A percentile compares a stretch with the other conserved stretches of the same genome.
Evolutionary conservation across 2,329 filamentous ascomycete species (phyloP).

Genomic region (Capronia americana): DNA sequence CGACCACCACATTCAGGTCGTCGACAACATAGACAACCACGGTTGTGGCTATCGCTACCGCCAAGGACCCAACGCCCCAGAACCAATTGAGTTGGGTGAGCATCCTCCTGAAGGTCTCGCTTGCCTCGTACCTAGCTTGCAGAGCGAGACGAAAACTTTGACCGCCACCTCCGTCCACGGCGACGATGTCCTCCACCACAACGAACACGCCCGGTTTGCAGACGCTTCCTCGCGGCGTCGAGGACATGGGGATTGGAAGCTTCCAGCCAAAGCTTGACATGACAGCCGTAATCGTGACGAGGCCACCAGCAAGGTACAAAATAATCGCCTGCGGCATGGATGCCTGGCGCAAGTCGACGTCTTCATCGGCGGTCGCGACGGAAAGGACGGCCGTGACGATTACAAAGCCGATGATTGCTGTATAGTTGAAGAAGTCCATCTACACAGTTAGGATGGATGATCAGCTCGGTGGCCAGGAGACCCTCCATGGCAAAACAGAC

Average conservation of each 20-base stretch:
- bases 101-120: constrained; percentile 7
- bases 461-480: not conserved
- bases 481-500: not conserved
- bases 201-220: not conserved
- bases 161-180: constrained; percentile 9
- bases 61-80: constrained; percentile 5
- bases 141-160: not conserved
- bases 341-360: constrained; percentile 3
- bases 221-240: constrained; percentile 1
- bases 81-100: constrained; percentile 7
- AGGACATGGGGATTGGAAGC: constrained; percentile 8
- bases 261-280: not conserved
- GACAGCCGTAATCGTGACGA: not conserved
- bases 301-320: constrained; percentile 4
- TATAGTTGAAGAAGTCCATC: constrained; percentile 11
- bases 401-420: constrained; percentile 2
- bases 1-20: constrained; percentile 8
- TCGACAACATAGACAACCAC: constrained; percentile 9
- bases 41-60: constrained; percentile 2
- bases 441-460: not conserved
- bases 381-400: constrained; percentile 5
- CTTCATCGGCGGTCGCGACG: constrained; percentile 7
- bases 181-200: constrained; percentile 6
- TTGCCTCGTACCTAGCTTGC: constrained; percentile 5
- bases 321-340: constrained; percentile 6